Conservation (phyloP, 352 stramenopile genomes). For the Globisporangium canariense region DNA sequence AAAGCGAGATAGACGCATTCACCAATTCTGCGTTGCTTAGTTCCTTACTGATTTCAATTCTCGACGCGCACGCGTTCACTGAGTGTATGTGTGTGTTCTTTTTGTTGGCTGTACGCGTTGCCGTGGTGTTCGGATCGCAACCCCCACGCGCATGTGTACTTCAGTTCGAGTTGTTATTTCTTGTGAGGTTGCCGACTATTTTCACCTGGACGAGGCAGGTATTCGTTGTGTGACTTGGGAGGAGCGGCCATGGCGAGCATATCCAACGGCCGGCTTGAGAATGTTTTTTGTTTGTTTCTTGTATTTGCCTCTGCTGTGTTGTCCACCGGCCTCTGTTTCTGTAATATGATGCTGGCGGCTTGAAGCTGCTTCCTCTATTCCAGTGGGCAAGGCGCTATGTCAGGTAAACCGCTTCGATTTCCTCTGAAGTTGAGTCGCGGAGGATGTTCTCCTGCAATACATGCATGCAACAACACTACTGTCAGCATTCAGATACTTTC, state of each 20-base stretch:
- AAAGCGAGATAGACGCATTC: not conserved
- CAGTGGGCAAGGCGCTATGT: constrained; percentile 28
- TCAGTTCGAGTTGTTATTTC: too few species aligned
- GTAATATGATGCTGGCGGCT: not conserved
- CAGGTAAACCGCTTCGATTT: constrained; percentile 84
- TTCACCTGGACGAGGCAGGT: too few species aligned
- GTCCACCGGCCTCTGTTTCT: not conserved
- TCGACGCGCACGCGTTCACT: not conserved
- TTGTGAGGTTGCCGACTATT: too few species aligned
- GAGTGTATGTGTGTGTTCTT: too few species aligned
- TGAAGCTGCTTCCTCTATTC: not conserved
- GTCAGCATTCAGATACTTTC: not conserved
- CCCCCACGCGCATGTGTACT: too few species aligned
- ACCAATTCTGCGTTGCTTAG: not conserved
- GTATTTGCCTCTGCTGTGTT: not conserved
- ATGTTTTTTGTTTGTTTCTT: not conserved
- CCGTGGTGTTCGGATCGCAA: too few species aligned
- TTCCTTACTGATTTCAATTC: constrained; percentile 3
- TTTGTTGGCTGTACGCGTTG: too few species aligned
- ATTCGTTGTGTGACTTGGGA: too few species aligned
- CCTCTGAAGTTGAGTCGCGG: constrained; percentile 76
- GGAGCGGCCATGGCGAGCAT: too few species aligned
- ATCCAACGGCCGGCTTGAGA: not conserved
- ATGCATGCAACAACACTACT: not conserved
- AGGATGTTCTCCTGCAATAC: constrained; percentile 73